Percentiles rank a stretch among this genome's conserved stretches.
Conservation (phyloP, 306 rosid species). For the Ormosia semicastrata region DNA sequence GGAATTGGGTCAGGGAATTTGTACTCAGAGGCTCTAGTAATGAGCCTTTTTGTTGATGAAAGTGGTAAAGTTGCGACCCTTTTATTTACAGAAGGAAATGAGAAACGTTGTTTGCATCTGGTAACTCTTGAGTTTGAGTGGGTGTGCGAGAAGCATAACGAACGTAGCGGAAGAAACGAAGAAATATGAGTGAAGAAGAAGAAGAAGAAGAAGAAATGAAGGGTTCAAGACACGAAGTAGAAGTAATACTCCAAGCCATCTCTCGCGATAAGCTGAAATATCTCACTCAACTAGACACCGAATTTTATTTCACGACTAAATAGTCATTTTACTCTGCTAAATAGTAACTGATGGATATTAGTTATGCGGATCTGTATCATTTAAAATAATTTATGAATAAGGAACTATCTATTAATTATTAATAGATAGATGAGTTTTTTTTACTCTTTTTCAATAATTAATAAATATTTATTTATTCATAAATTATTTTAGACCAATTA, state of each 20-base stretch:
- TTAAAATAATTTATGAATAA: too few relatives aligned
- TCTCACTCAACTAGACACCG: neutral
- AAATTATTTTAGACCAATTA: too few relatives aligned
- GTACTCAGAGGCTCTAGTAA: slow-evolving; percentile 64
- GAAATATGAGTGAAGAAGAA: neutral
- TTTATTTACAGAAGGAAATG: slow-evolving; percentile 22
- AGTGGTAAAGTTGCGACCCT: slow-evolving; percentile 26
- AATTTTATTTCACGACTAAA: too few relatives aligned
- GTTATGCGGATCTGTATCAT: too few relatives aligned
- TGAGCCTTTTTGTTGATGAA: slow-evolving; percentile 22
- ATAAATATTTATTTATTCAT: too few relatives aligned
- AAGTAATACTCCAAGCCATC: slow-evolving; percentile 35
- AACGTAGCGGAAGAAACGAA: slow-evolving; percentile 20
- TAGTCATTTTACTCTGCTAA: too few relatives aligned
- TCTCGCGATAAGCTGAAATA: neutral
- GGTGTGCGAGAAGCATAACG: slow-evolving; percentile 17
- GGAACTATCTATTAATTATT: too few relatives aligned
- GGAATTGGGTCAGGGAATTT: slow-evolving; percentile 97
- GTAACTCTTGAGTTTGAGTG: neutral
- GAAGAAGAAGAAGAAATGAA: slow-evolving; percentile 19
- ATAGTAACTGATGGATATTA: too few relatives aligned
- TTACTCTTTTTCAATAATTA: too few relatives aligned
- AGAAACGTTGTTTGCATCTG: slow-evolving; percentile 25
- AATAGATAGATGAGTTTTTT: too few relatives aligned
- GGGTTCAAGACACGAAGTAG: slow-evolving; percentile 23